phyloP scores from a whole-genome alignment of 2,329 filamentous ascomycete genomes.

The Ascochyta rabiei region DNA sequence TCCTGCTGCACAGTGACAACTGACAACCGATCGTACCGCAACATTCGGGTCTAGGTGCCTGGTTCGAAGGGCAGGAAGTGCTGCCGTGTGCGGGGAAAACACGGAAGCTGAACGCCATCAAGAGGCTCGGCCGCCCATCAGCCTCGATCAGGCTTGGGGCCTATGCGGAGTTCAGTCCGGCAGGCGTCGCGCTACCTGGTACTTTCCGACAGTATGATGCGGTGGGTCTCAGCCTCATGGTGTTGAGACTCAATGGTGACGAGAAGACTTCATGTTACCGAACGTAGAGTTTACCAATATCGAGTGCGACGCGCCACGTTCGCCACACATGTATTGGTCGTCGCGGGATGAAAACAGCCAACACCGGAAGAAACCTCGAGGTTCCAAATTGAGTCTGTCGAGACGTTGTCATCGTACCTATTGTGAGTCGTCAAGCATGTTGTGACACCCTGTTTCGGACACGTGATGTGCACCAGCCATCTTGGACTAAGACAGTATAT shows the following conservation, averaged over 20 bases:
- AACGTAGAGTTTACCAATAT: not conserved
- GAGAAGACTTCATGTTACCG: not conserved
- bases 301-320: too few species aligned
- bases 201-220: not conserved
- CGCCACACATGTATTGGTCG: too few species aligned
- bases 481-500: too few species aligned
- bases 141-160: slow-evolving; percentile 8
- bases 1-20: not conserved
- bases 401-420: too few species aligned
- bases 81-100: slow-evolving; percentile 8
- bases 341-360: too few species aligned
- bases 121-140: slow-evolving; percentile 3
- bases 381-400: too few species aligned
- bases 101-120: slow-evolving; percentile 6
- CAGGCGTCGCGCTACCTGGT: not conserved
- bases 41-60: not conserved
- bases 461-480: too few species aligned
- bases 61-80: not conserved
- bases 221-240: not conserved
- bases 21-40: not conserved
- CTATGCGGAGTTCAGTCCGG: slow-evolving; percentile 10
- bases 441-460: too few species aligned
- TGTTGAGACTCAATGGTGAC: not conserved
- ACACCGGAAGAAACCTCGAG: too few species aligned
- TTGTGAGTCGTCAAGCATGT: too few species aligned